These are phyloP conservation scores for Colletotrichum coccodes DNA, from an alignment of 2,329 filamentous ascomycete genomes.

Conservation along the genomic window DNA sequence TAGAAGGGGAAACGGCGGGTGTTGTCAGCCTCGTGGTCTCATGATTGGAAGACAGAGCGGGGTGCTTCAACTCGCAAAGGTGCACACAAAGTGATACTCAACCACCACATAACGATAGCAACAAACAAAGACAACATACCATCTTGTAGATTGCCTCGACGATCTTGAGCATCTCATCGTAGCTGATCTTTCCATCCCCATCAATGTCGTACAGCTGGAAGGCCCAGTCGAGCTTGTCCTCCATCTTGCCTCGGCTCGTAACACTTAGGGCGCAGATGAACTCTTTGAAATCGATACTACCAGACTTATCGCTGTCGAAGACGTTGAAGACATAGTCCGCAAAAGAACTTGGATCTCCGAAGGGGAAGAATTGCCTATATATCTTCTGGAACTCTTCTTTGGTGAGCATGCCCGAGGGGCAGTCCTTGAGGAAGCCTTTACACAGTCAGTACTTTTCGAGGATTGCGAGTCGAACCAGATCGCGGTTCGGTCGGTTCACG, in stretches of 20 bases:
- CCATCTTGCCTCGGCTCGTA: conserved; percentile 97
- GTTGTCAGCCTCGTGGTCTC: neutral
- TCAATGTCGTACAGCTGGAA: conserved; percentile 99
- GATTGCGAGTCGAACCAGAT: neutral
- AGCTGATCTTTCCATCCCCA: conserved; percentile 98
- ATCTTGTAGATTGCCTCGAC: conserved; percentile 99
- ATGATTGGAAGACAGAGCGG: neutral
- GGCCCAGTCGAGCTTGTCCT: conserved; percentile 99
- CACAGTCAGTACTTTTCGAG: neutral
- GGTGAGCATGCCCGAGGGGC: conserved; percentile 93
- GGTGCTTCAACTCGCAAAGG: neutral
- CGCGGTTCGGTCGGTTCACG: neutral
- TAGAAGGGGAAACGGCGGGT: conserved; percentile 50
- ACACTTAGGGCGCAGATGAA: conserved; percentile 99
- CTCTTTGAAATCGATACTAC: conserved; percentile 99
- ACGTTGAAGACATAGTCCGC: conserved; percentile 99
- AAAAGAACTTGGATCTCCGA: conserved; percentile 96
- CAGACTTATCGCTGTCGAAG: conserved; percentile 96
- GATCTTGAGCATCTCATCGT: conserved; percentile 98
- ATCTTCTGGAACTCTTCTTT: conserved; percentile 99
- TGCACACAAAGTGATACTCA: neutral
- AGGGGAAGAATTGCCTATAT: conserved; percentile 99
- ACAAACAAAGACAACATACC: conserved; percentile 61
- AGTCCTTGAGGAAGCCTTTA: conserved; percentile 96
- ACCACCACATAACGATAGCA: neutral